Percentiles rank a stretch among this genome's conserved stretches.
Evolutionary conservation across 1,139 yeast species (phyloP).

Genomic region (Arxiozyma heterogenica): DNA sequence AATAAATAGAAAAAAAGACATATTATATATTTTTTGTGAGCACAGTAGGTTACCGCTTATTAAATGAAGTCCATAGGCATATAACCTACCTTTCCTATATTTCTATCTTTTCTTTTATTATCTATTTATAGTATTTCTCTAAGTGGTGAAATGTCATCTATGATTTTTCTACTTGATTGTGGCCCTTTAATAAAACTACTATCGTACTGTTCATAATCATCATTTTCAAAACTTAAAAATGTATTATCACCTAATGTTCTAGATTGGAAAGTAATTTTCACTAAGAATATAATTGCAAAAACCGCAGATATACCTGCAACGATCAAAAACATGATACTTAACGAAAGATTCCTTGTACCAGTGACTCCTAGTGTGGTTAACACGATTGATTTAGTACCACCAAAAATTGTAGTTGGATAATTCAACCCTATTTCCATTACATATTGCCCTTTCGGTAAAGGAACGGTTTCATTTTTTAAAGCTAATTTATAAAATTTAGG

Average conservation of each 20-base stretch:
- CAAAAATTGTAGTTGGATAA: slow-evolving; percentile 76
- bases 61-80: not conserved
- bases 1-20: not conserved
- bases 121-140: slow-evolving; percentile 25
- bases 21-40: not conserved
- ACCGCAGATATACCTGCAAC: slow-evolving; percentile 74
- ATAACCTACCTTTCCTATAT: not conserved
- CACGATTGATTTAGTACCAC: slow-evolving; percentile 75
- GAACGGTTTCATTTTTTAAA: slow-evolving; percentile 62
- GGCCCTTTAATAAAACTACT: not conserved
- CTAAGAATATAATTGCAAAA: slow-evolving; percentile 37
- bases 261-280: slow-evolving; percentile 40
- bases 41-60: not conserved
- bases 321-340: slow-evolving; percentile 84
- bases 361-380: slow-evolving; percentile 76
- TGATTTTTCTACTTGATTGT: slow-evolving; percentile 4
- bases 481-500: slow-evolving; percentile 79
- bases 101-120: not conserved
- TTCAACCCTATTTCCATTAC: slow-evolving; percentile 67
- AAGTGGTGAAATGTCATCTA: slow-evolving; percentile 16
- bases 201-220: slow-evolving; percentile 4
- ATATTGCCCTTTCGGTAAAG: slow-evolving; percentile 58
- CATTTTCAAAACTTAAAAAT: slow-evolving; percentile 31
- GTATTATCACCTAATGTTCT: slow-evolving; percentile 38
- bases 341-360: slow-evolving; percentile 82